A percentile compares a stretch with the other conserved stretches of the same genome.
These are phyloP conservation scores for Scytalidium sp. DNA, from an alignment of 2,329 filamentous ascomycete genomes.

Conservation along the genomic window DNA sequence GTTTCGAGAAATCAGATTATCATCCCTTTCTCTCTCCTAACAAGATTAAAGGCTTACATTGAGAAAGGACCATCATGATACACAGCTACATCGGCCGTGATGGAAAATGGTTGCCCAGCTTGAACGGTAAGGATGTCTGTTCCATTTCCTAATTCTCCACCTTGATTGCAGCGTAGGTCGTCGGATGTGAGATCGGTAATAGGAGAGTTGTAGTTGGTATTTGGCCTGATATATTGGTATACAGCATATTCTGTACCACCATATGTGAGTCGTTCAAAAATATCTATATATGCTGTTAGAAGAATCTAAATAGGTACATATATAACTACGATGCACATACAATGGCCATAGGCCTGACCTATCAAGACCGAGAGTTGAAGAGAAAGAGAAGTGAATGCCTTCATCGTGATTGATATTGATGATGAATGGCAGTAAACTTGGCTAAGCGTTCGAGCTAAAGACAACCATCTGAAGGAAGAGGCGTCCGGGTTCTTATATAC, in stretches of 20 bases:
- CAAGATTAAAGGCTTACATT: slow-evolving; percentile 21
- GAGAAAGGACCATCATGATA: slow-evolving; percentile 32
- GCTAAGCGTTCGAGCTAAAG: slow-evolving; percentile 4
- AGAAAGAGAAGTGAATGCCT: slow-evolving; percentile 6
- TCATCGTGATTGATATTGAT: slow-evolving; percentile 11
- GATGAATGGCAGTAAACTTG: slow-evolving; percentile 5
- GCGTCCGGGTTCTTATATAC: not conserved
- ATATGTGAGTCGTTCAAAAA: not conserved
- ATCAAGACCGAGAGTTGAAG: slow-evolving; percentile 12
- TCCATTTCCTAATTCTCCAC: slow-evolving; percentile 20
- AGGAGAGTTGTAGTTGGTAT: slow-evolving; percentile 44
- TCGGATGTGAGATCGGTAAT: slow-evolving; percentile 46
- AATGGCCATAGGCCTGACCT: slow-evolving; percentile 18
- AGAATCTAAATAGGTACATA: not conserved
- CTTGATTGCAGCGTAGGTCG: slow-evolving; percentile 42
- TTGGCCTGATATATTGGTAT: slow-evolving; percentile 48
- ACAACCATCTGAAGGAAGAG: not conserved
- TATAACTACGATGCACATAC: slow-evolving; percentile 6
- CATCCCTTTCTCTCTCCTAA: too few species aligned
- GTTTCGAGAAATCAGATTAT: not conserved
- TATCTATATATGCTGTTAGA: not conserved
- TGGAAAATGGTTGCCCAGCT: slow-evolving; percentile 39
- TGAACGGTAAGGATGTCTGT: slow-evolving; percentile 25
- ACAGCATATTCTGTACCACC: slow-evolving; percentile 20
- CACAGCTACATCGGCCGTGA: slow-evolving; percentile 40